phyloP scores from a whole-genome alignment of 2,329 filamentous ascomycete genomes.

The Phyllosticta citrichinensis region DNA sequence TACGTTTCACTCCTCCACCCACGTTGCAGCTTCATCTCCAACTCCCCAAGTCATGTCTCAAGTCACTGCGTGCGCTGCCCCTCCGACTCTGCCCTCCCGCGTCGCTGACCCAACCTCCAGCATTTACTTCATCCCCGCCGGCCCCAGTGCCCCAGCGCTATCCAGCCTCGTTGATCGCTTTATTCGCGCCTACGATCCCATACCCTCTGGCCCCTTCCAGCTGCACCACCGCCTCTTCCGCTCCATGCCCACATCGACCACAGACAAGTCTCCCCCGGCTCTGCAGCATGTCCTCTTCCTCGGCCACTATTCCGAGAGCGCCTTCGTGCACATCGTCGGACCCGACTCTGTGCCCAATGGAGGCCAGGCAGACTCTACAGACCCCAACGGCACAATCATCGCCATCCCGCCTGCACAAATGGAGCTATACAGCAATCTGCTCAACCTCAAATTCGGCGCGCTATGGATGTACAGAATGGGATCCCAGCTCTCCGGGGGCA shows the following conservation, averaged over 20 bases:
- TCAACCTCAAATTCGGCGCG: slow-evolving; percentile 12
- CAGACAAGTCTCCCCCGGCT: slow-evolving; percentile 8
- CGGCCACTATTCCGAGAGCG: slow-evolving; percentile 5
- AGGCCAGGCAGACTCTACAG: background rate
- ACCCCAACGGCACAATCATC: background rate
- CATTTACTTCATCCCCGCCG: slow-evolving; percentile 25
- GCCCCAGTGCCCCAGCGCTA: slow-evolving; percentile 16
- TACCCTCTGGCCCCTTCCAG: slow-evolving; percentile 18
- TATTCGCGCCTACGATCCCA: slow-evolving; percentile 17
- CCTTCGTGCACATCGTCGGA: slow-evolving; percentile 8
- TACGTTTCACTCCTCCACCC: background rate
- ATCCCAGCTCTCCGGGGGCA: slow-evolving; percentile 7
- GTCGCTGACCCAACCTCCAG: slow-evolving; percentile 13
- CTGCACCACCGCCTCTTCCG: slow-evolving; percentile 26
- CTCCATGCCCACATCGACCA: slow-evolving; percentile 16
- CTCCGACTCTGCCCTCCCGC: background rate
- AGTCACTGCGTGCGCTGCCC: slow-evolving; percentile 4
- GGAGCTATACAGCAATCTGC: slow-evolving; percentile 9
- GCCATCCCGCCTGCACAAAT: slow-evolving; percentile 11
- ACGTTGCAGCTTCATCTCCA: background rate
- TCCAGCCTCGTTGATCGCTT: slow-evolving; percentile 17
- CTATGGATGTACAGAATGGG: slow-evolving; percentile 11
- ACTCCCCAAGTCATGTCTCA: background rate
- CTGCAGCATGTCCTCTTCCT: slow-evolving; percentile 13
- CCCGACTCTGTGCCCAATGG: background rate